phyloP scores from a whole-genome alignment of 140 eudicot species.

The Erigeron philadelphicus region DNA sequence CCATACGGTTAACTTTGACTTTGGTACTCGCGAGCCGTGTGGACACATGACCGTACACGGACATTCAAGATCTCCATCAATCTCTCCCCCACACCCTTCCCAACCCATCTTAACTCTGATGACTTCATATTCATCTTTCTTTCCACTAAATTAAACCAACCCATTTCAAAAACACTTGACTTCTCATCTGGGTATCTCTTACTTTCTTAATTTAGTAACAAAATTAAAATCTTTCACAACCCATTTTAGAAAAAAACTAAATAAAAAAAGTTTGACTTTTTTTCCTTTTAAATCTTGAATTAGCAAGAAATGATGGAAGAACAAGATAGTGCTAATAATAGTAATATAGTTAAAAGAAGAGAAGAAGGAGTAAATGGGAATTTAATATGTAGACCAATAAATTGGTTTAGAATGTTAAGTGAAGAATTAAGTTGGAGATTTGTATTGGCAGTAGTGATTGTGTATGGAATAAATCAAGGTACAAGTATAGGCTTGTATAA shows the following conservation, averaged over 20 bases:
- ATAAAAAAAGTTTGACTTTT: not conserved
- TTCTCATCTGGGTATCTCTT: slow-evolving; percentile 15
- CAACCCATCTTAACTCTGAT: not conserved
- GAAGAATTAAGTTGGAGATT: slow-evolving; percentile 76
- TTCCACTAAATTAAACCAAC: slow-evolving; percentile 1
- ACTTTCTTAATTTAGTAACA: not conserved
- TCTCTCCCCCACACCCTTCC: slow-evolving; percentile 4
- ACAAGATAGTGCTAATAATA: not conserved
- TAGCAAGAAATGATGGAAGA: not conserved
- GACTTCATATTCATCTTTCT: not conserved
- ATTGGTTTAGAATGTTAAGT: slow-evolving; percentile 53
- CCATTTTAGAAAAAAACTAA: slow-evolving; percentile 27
- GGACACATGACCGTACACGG: slow-evolving; percentile 23
- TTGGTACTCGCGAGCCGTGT: slow-evolving; percentile 1
- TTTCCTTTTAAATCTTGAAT: not conserved
- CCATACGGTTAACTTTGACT: too few relatives aligned
- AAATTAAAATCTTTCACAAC: not conserved
- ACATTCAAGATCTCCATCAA: slow-evolving; percentile 15
- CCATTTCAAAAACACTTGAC: slow-evolving; percentile 13
- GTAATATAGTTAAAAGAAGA: slow-evolving; percentile 11
- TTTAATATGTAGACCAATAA: slow-evolving; percentile 38
- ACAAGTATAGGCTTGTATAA: slow-evolving; percentile 51
- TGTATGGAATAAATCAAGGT: slow-evolving; percentile 74
- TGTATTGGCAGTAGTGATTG: slow-evolving; percentile 55
- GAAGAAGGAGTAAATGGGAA: slow-evolving; percentile 28